Evolutionary conservation across 371 early-diverging fungal genomes (phyloP).

Genomic region (Mortierella sp.): DNA sequence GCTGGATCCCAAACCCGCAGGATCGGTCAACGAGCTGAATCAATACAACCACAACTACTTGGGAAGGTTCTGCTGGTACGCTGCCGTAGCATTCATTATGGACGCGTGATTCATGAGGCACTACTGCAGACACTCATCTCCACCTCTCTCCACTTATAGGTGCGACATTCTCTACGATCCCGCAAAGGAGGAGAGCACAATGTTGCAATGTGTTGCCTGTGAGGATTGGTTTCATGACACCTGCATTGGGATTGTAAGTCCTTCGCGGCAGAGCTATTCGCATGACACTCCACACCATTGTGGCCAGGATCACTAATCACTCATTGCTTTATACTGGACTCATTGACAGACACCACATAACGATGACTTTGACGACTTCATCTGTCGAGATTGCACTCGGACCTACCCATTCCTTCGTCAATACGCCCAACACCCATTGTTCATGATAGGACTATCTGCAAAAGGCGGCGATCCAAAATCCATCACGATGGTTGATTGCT

Average conservation of each 20-base stretch:
- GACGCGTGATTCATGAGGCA: too few relatives aligned
- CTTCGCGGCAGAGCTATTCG: too few relatives aligned
- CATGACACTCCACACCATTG: too few relatives aligned
- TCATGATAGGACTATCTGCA: constrained; percentile 61
- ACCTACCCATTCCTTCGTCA: constrained; percentile 66
- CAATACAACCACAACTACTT: constrained; percentile 83
- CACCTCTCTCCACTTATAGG: constrained; percentile 38
- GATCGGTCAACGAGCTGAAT: constrained; percentile 68
- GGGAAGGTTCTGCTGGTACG: constrained; percentile 83
- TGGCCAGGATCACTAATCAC: too few relatives aligned
- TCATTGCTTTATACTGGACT: too few relatives aligned
- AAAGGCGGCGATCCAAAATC: constrained; percentile 53
- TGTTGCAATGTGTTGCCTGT: constrained; percentile 89
- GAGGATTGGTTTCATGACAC: constrained; percentile 90
- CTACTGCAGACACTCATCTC: too few relatives aligned
- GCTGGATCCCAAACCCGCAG: constrained; percentile 55
- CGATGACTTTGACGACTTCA: constrained; percentile 79
- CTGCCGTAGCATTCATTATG: background rate
- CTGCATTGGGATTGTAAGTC: constrained; percentile 77
- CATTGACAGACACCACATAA: constrained; percentile 67
- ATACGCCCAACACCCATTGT: constrained; percentile 58
- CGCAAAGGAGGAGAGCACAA: constrained; percentile 73
- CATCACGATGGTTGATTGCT: constrained; percentile 40
- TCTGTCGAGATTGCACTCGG: constrained; percentile 82
- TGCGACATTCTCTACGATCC: constrained; percentile 82